Evolutionary conservation across 2,329 filamentous ascomycete species (phyloP), one percentile per base, ranked within the genome.

Genomic region (Phyllosticta capitalensis): DNA sequence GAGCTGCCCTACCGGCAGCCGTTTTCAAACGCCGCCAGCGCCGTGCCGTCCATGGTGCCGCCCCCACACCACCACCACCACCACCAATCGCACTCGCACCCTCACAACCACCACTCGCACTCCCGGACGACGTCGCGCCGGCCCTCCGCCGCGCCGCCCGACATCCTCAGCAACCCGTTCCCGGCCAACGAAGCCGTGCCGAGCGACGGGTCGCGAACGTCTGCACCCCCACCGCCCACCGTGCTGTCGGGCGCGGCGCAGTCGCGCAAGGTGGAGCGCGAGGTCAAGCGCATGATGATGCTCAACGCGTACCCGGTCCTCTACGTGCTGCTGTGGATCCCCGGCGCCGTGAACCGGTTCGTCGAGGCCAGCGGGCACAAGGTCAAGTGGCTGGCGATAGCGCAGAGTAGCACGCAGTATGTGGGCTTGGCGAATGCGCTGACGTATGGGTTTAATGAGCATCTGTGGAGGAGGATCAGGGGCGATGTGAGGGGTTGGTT

Each of bases 301-400:
- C 59, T 72, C 9, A 72, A 71, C 54, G 67, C 68, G 14, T 72
- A 72, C 49, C 69, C 70, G 0, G 62, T 70, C 7, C 59, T 68
- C 1, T 72, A 72, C 59, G 63, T 72, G 30, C 63, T 70, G 2
- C 65, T 72, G 3, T 72, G 70, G 69, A 62, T 69, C 4, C 70
- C 70, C 1, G 70, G 69, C 5, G 69, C 71, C 3, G 54, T 62
- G 7, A 67, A 67, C 48, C 66, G 66, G 10, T 50, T 67, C 10
- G 60, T 64, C 1, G 66, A 67, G 54, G 64, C 63, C 10, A 59
- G 63, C 50, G 66, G 66, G 9, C 51, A 64, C 19, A 9, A 53
- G 2, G 55, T 61, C 1, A 33, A 57, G 10, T 49, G 49, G 2
- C 52, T 67, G 22, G 54, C 57, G 5, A 59, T 67, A 9, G 21